A percentile compares a stretch with the other conserved stretches of the same genome.
Evolutionary conservation across 768 basidiomycete species (phyloP).

Genomic region (Coprinopsis marcescibilis): DNA sequence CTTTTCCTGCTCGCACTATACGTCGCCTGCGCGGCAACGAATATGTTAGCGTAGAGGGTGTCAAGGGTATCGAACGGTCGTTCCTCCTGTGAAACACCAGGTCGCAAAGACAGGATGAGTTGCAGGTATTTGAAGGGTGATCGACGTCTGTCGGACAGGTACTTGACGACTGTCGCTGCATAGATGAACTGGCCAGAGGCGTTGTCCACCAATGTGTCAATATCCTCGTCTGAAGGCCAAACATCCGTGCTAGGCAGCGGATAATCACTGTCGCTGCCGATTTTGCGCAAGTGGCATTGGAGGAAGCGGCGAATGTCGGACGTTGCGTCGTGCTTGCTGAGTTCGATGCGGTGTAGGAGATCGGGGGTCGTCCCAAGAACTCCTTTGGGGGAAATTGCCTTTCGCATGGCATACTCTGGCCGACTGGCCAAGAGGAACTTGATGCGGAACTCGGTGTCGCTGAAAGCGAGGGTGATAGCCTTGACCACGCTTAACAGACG

Average conservation of each 20-base stretch:
- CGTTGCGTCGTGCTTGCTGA: slow-evolving; percentile 5
- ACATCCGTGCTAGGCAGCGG: not conserved
- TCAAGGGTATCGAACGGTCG: not conserved
- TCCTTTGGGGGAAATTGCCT: not conserved
- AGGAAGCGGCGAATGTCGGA: slow-evolving; percentile 4
- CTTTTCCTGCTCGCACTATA: no score
- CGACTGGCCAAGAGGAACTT: slow-evolving; percentile 12
- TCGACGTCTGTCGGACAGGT: slow-evolving; percentile 3
- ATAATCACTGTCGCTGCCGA: not conserved
- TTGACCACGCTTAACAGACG: slow-evolving; percentile 6
- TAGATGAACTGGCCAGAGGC: slow-evolving; percentile 13
- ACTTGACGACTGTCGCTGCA: slow-evolving; percentile 11
- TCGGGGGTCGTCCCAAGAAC: not conserved
- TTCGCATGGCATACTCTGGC: slow-evolving; percentile 8
- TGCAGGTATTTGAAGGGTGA: not conserved
- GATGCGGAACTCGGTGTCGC: not conserved
- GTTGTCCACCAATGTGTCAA: slow-evolving; percentile 5
- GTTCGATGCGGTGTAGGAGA: not conserved
- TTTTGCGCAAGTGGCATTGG: not conserved
- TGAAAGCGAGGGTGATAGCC: not conserved
- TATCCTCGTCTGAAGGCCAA: slow-evolving; percentile 10
- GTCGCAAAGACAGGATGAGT: not conserved
- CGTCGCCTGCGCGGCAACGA: not conserved
- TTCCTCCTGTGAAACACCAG: not conserved
- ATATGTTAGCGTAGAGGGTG: not conserved